A percentile compares a stretch with the other conserved stretches of the same genome.
Conservation (phyloP, 768 basidiomycete species). For the Clavulina sp. region DNA sequence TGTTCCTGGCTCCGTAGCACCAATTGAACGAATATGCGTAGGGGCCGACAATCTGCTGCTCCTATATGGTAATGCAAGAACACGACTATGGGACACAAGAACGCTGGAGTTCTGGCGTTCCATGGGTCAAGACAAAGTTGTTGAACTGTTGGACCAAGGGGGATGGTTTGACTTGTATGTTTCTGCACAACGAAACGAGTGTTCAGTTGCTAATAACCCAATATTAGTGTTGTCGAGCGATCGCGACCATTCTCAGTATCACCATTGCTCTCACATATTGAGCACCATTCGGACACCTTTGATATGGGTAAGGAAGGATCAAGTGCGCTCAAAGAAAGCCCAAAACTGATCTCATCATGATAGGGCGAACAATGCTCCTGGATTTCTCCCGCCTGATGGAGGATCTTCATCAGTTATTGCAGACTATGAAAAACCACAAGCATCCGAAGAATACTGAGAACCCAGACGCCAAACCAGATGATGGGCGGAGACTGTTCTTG, state of each 20-base stretch:
- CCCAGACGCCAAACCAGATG: no score
- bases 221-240: slow-evolving; percentile 4
- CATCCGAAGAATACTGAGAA: no score
- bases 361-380: no score
- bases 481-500: no score
- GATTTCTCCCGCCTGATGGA: no score
- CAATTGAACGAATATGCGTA: slow-evolving; percentile 44
- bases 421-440: no score
- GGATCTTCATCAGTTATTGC: no score
- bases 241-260: neutral
- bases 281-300: neutral
- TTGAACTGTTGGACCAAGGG: slow-evolving; percentile 51
- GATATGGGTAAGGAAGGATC: neutral
- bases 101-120: slow-evolving; percentile 76
- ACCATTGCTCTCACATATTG: slow-evolving; percentile 5
- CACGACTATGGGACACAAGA: slow-evolving; percentile 73
- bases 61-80: slow-evolving; percentile 56
- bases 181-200: neutral
- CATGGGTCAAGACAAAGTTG: slow-evolving; percentile 56
- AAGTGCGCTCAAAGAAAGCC: no score
- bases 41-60: slow-evolving; percentile 54
- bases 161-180: slow-evolving; percentile 59
- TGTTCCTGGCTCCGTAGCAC: slow-evolving; percentile 64
- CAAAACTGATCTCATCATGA: no score
- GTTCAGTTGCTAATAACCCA: neutral